These are phyloP conservation scores for Luzula sylvatica DNA, from an alignment of 176 grass and related monocot species.

Conservation along the genomic window DNA sequence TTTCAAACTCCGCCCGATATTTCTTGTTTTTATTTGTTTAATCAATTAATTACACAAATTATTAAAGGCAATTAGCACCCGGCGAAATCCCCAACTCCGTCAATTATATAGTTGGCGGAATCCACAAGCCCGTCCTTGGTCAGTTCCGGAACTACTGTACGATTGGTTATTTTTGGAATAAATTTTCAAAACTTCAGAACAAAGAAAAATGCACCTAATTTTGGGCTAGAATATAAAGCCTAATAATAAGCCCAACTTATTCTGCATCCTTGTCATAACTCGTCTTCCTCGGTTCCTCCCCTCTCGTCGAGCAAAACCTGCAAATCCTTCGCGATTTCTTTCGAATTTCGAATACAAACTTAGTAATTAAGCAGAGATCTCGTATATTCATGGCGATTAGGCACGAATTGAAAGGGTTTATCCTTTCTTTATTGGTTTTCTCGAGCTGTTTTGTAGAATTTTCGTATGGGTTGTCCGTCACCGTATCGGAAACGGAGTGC, in stretches of 20 bases:
- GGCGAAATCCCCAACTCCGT: too few species aligned
- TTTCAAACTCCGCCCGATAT: too few species aligned
- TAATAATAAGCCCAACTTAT: background rate
- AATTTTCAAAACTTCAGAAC: too few species aligned
- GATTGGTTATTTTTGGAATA: too few species aligned
- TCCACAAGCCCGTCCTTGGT: too few species aligned
- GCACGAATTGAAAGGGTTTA: slow-evolving; percentile 8
- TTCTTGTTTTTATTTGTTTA: too few species aligned
- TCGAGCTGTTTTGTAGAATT: slow-evolving; percentile 10
- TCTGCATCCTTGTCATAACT: background rate
- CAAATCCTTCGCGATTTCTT: background rate
- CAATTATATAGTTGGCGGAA: too few species aligned
- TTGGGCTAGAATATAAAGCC: too few species aligned
- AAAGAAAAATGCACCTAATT: too few species aligned
- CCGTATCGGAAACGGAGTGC: slow-evolving; percentile 85
- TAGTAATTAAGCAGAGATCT: background rate
- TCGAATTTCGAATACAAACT: background rate
- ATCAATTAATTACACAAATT: too few species aligned
- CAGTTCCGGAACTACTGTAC: too few species aligned
- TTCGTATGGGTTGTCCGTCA: slow-evolving; percentile 57
- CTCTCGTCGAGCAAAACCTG: background rate
- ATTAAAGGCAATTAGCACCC: too few species aligned
- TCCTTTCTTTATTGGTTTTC: slow-evolving; percentile 27
- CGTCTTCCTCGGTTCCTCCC: background rate
- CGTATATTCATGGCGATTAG: slow-evolving; percentile 13